Base-by-base conservation (phyloP, 306 rosid species). In the Ormosia semicastrata region DNA sequence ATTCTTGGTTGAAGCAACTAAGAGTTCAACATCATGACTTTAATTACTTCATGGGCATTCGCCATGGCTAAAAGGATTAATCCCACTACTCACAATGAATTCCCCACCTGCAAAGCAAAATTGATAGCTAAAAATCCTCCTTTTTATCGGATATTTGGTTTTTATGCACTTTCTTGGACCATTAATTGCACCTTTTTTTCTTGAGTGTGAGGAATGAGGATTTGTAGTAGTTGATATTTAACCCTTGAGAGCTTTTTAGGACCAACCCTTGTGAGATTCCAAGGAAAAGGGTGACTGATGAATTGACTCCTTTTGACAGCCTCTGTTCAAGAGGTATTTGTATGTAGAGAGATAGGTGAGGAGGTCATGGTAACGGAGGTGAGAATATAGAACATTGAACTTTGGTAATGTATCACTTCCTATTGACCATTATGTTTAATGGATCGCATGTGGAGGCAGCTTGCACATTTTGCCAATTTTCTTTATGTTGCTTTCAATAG, bases 1-100 rank as follows among this genome's bases (percentile, higher is more conserved):
- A 96, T 75, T 96, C 99, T 17, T 96, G 99, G 99, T 81, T 96
- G 80, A 96, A 96, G 94, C 99, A 96, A 41, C 83, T 94, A n/a
- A 87, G 91, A 89, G 98, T 96, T 78, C 97, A 92, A 47, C 99
- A 96, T 79, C 99, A 92, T 77, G 99, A 96, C 91, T 96, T 94
- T 89, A 89, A 91, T 83, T 86, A 91, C 88, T 96, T 96, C 90
- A 89, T 85, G 5, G 89, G 94, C 47, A 84, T 85, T 78, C 67
- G 92, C 3, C 90, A 82, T 77, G 87, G 89, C 86, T 91, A 85
- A 83, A 65, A 59, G 49, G 73, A 41, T 60, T 52, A 7, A 57
- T 58, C 84, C 81, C 81, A 84, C 81, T 84, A 15, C 1, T 18
- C 65, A 44, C 75, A 66, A 80, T 82, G 66, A 47, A 3, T 7